These are phyloP conservation scores for Dendrobium huoshanense DNA, from an alignment of 106 monocot genomes.

Conservation along the genomic window DNA sequence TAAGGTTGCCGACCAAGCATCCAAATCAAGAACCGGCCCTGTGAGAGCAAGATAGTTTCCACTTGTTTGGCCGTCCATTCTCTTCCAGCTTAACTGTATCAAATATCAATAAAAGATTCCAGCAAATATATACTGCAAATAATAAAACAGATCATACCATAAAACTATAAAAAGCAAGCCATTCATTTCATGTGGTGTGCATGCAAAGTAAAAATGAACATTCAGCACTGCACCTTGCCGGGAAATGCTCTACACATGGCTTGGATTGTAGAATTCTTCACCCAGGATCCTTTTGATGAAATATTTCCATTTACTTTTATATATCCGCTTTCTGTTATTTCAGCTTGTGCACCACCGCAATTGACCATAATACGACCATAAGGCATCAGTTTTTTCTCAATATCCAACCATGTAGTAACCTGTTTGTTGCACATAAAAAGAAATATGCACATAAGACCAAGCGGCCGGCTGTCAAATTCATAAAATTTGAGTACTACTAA, in stretches of 20 bases:
- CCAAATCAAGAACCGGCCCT: constrained; percentile 63
- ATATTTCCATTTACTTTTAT: constrained; percentile 9
- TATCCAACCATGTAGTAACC: constrained; percentile 66
- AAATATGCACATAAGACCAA: neutral
- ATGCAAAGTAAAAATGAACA: no score
- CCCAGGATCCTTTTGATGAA: constrained; percentile 36
- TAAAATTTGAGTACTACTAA: neutral
- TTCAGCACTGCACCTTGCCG: constrained; percentile 26
- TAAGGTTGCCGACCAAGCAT: constrained; percentile 57
- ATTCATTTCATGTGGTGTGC: no score
- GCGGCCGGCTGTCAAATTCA: neutral
- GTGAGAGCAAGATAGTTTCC: constrained; percentile 88
- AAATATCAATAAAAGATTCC: neutral
- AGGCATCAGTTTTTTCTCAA: constrained; percentile 74
- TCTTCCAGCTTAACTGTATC: constrained; percentile 78
- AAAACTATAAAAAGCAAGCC: neutral
- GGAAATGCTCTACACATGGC: constrained; percentile 55
- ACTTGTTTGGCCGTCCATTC: constrained; percentile 43
- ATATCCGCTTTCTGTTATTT: constrained; percentile 22
- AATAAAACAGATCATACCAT: neutral
- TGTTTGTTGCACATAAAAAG: constrained; percentile 21
- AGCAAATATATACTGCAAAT: neutral
- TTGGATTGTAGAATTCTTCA: constrained; percentile 60
- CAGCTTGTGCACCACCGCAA: constrained; percentile 65
- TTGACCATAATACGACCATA: constrained; percentile 86